Evolutionary conservation across 371 early-diverging fungal genomes (phyloP).

Genomic region (Zancudomyces culisetae): DNA sequence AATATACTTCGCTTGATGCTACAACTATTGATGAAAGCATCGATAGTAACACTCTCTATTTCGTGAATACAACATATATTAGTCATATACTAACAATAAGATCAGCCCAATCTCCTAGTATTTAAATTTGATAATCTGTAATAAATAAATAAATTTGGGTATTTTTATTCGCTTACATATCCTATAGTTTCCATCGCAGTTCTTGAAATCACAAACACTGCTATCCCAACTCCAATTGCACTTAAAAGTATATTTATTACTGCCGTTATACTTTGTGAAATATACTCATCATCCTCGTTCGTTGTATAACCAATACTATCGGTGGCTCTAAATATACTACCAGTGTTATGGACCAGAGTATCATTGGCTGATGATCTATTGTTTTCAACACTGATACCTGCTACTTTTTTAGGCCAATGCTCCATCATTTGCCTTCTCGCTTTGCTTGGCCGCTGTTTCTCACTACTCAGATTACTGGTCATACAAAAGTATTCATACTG

Average conservation of each 20-base stretch:
- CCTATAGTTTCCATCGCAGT: conserved; percentile 15
- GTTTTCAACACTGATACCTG: not conserved
- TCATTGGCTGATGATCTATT: not conserved
- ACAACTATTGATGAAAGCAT: not conserved
- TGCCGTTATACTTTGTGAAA: conserved; percentile 9
- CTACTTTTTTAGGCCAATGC: conserved; percentile 3
- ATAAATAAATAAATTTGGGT: not conserved
- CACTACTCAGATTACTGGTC: not conserved
- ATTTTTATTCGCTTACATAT: not conserved
- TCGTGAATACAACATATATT: no score
- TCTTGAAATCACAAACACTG: conserved; percentile 18
- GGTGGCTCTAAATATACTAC: not conserved
- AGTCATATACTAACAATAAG: not conserved
- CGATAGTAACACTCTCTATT: not conserved
- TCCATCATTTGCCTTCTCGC: no score
- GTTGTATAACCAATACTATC: no score
- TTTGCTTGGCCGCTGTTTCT: not conserved
- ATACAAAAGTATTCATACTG: conserved; percentile 3
- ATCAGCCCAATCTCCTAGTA: no score
- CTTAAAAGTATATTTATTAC: conserved; percentile 23
- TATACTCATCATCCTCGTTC: conserved; percentile 11
- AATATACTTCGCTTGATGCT: not conserved
- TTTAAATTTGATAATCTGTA: not conserved
- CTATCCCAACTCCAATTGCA: conserved; percentile 21
- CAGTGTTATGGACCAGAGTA: not conserved